Evolutionary conservation across 1,284 basidiomycete species (phyloP), one percentile per base, ranked within the genome.

Genomic region (Entoloma clypeatum): DNA sequence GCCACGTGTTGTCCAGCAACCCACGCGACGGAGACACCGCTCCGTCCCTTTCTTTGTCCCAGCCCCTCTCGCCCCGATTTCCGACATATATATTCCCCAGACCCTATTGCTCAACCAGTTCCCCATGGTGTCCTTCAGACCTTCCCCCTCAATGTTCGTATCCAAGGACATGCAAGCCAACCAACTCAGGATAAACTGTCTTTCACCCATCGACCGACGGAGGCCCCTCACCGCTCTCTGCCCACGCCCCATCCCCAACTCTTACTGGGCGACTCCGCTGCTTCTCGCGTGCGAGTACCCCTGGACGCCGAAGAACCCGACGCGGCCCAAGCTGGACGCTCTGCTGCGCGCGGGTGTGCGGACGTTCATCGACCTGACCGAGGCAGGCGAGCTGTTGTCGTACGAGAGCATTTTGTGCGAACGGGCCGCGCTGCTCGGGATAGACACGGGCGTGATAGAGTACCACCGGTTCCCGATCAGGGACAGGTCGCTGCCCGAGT

Each of bases 271-370:
- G 0, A 85, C 83, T 0, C 71, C 77, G 0, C 63, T 69, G 9
- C 72, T 87, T 22, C 69, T 87, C 43, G 84, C 82, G 1, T 86
- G 82, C 71, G 84, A 88, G 57, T 87, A 87, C 57, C 85, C 85
- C 0, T 87, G 79, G 75, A 68, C 79, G 31, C 79, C 83, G 51
- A 69, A 60, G 45, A 61, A 71, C 48, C 67, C 70, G 14, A 65
- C 69, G 46, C 67, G 66, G 47, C 72, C 75, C 48, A 86, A 86
- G 56, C 72, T 87, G 47, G 81, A 85, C 60, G 74, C 75, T 0
- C 71, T 86, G 40, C 74, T 87, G 19, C 64, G 65, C 8, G 77
- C 81, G 0, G 84, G 84, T 41, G 78, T 86, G 4, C 78, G 81
- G 44, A 85, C 83, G 9, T 87, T 87, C 61, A 79, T 87, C 58